Base-by-base conservation (phyloP, 768 basidiomycete species). In the Russula sp. region DNA sequence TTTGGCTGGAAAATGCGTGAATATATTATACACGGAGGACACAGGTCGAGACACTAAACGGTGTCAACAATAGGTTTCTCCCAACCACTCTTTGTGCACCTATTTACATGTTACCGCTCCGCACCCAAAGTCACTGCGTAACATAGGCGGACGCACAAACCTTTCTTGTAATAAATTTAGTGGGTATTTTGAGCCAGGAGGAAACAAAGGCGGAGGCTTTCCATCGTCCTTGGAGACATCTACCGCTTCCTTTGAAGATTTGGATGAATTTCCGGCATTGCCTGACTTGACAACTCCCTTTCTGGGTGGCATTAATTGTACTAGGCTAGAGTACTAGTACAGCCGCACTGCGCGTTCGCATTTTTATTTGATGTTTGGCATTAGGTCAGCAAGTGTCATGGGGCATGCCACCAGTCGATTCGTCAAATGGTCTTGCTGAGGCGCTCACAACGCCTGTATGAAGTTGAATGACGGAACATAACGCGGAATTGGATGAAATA, bases 71-170 rank as follows among this genome's bases (percentile, higher is more conserved):
- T 68, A 1, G 94, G 88, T 65, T 87, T 87, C 62, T 94, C 91
- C 92, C 92, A 96, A 2, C 89, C 92, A 55, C 82, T 80, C 74
- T 95, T 94, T 71, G 93, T 91, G 71, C 92, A 95, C 74, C 89
- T 91, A 57, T 16, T 45, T 14, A 42, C n/a, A 63, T 51, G 20
- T 45, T 32, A 63, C 49, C 37, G 57, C 54, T n/a, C 47, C 31
- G 10, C 31, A 4, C 54, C 32, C 27, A 44, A 27, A 27, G 39
- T 18, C 20, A 34, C 20, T 37, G 31, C 18, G 39, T 42, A 14
- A 16, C 4, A 45, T 3, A 22, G 45, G 14, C 13, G 16, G 10
- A 51, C 10, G 50, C 55, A 56, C 53, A 51, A 18, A 88, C 84
- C 89, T 86, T 77, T 97, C 94, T 56, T 89, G 80, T 11, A 97